phyloP scores from a whole-genome alignment of 768 basidiomycete species.

The Lenzites betulinus region DNA sequence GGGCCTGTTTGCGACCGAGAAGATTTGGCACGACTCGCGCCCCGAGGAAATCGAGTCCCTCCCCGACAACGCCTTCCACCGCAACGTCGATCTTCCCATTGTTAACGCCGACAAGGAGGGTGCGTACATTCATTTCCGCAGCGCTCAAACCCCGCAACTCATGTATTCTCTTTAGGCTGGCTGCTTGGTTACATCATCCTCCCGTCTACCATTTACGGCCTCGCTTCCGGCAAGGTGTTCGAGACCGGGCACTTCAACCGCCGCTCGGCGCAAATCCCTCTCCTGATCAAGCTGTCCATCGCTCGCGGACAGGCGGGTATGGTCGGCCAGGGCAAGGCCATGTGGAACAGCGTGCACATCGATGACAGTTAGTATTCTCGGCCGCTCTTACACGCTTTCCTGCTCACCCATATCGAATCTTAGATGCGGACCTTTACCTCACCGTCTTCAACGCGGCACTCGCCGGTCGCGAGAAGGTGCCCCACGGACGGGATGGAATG shows the following conservation, averaged over 20 bases:
- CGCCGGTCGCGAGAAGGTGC: slow-evolving; percentile 15
- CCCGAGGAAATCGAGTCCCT: slow-evolving; percentile 46
- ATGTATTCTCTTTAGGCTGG: slow-evolving; percentile 40
- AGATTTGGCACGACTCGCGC: slow-evolving; percentile 52
- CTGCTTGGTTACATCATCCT: slow-evolving; percentile 53
- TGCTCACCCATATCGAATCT: background rate
- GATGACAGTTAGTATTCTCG: slow-evolving; percentile 47
- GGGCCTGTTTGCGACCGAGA: slow-evolving; percentile 42
- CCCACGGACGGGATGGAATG: slow-evolving; percentile 38
- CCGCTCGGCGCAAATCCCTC: slow-evolving; percentile 54
- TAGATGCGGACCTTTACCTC: slow-evolving; percentile 46
- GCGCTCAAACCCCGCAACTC: too few species aligned
- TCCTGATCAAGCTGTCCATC: slow-evolving; percentile 45
- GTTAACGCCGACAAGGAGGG: slow-evolving; percentile 51
- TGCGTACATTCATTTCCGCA: slow-evolving; percentile 10
- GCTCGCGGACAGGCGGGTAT: slow-evolving; percentile 52
- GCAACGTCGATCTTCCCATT: slow-evolving; percentile 50
- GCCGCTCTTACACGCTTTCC: background rate
- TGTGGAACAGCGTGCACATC: slow-evolving; percentile 64
- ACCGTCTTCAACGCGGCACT: slow-evolving; percentile 42
- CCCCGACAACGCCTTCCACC: slow-evolving; percentile 47
- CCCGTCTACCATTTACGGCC: slow-evolving; percentile 60
- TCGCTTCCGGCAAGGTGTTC: slow-evolving; percentile 48
- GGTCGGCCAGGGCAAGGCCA: slow-evolving; percentile 57
- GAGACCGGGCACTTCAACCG: slow-evolving; percentile 53